Base-by-base conservation (phyloP, 139 green algal genomes). In the Closterium sp. region DNA sequence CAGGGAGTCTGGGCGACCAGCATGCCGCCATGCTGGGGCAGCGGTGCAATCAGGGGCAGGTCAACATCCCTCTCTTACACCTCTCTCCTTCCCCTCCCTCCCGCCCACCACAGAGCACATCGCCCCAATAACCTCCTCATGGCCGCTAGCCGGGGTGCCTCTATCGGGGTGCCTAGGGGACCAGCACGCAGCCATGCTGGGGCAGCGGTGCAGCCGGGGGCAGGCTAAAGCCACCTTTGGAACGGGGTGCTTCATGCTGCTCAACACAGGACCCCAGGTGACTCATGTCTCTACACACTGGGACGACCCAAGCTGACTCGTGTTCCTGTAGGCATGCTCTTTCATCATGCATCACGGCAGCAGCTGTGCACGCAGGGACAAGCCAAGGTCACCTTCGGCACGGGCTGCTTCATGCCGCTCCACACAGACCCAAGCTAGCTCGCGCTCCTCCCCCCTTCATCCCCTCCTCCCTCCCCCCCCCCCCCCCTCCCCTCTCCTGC, bases 361-460 rank as follows among this genome's bases (percentile, higher is more conserved):
- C 88, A 87, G 34, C 34, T 32, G 66, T 88, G 30, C 89, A 35
- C 25, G 7, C 25, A 90, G n/a, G 25, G 66, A 1, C 34, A 94
- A 43, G 97, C 97, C 85, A 99, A 99, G 94, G 98, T 97, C 95
- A 99, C 98, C 0, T 99, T 99, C 90, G 98, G 98, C 92, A 99
- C 98, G 0, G 98, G 98, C 36, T 98, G 97, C 95, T 99, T 99
- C 96, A 95, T 99, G 94, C 95, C 99, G 84, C 95, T 99, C n/a
- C 98, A 99, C 95, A 99, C 98, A 4, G 97, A 97, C 21, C 34
- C n/a, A n/a, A n/a, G n/a, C n/a, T 7, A 94, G 38, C 4, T 21
- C 1, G 38, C 10, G 5, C 38, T 66, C 10, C 38, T 66, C 21
- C 38, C 12, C 16, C 0, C 38, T 16, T 55, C 5, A 55, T 55